phyloP scores from a whole-genome alignment of 2,329 filamentous ascomycete genomes.

The Fusarium sp. region DNA sequence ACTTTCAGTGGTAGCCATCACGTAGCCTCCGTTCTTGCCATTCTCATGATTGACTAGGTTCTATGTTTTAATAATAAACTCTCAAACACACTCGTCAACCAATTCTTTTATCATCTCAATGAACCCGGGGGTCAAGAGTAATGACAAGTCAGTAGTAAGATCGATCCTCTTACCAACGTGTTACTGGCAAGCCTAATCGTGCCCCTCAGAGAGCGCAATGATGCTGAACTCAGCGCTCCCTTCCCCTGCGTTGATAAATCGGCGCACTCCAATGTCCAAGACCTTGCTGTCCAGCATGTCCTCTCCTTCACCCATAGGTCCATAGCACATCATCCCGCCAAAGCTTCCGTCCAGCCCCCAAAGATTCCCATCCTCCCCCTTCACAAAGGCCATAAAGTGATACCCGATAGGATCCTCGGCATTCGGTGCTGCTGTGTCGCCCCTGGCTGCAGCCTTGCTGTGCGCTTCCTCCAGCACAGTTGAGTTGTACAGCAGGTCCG shows the following conservation, averaged over 20 bases:
- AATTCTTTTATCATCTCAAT: no score
- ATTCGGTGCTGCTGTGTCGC: not conserved
- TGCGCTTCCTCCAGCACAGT: rapidly evolving
- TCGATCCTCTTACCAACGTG: no score
- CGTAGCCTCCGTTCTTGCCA: no score
- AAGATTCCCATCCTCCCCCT: not conserved
- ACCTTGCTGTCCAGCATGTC: not conserved
- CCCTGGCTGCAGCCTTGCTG: not conserved
- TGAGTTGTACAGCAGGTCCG: not conserved
- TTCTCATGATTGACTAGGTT: no score
- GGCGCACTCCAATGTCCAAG: not conserved
- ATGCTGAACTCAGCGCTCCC: not conserved
- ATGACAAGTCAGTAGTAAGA: no score
- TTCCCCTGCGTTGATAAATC: rapidly evolving
- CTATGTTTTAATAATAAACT: no score
- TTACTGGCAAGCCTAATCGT: no score
- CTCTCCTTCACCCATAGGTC: not conserved
- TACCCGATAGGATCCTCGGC: not conserved
- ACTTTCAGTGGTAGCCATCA: no score
- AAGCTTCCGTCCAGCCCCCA: not conserved
- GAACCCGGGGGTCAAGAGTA: no score
- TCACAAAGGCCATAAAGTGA: not conserved
- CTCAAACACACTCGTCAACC: no score
- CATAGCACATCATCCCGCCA: not conserved
- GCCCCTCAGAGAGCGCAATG: not conserved